Conservation (phyloP, 2,329 filamentous ascomycete species). For the Colletotrichum tanaceti region DNA sequence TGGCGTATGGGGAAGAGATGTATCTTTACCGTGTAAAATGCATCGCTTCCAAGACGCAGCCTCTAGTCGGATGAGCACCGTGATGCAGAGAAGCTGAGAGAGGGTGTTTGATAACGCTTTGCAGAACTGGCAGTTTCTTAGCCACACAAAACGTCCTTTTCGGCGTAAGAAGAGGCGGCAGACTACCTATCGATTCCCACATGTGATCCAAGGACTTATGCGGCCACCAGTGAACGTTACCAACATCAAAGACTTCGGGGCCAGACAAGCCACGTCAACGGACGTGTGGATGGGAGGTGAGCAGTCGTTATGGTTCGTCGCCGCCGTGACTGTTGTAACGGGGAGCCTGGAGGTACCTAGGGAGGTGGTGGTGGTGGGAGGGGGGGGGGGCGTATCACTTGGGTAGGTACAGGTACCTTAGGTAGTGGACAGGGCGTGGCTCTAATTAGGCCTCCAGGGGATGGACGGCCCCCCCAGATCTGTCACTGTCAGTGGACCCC, state of each 20-base stretch:
- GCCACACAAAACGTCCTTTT: no score
- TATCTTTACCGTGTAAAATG: neutral
- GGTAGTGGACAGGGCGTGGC: slow-evolving; percentile 15
- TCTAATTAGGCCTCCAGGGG: slow-evolving; percentile 9
- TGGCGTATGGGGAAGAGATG: neutral
- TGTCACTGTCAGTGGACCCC: slow-evolving; percentile 22
- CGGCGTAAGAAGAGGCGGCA: neutral
- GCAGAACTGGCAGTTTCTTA: neutral
- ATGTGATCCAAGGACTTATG: neutral
- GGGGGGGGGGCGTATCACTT: slow-evolving; percentile 1
- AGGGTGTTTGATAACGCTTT: neutral
- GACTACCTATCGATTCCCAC: neutral
- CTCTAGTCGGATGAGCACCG: neutral
- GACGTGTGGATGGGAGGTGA: neutral
- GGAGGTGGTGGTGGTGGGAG: slow-evolving; percentile 14
- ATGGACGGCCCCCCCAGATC: neutral
- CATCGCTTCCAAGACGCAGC: neutral
- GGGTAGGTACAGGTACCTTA: no score
- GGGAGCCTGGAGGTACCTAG: neutral
- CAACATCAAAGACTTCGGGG: neutral
- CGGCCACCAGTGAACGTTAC: neutral
- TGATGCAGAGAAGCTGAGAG: neutral
- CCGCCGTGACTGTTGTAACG: slow-evolving; percentile 1
- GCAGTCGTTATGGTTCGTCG: neutral
- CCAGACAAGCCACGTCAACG: slow-evolving; percentile 3